Evolutionary conservation across 176 grass and related monocot species (phyloP).

Genomic region (Juncus effusus): DNA sequence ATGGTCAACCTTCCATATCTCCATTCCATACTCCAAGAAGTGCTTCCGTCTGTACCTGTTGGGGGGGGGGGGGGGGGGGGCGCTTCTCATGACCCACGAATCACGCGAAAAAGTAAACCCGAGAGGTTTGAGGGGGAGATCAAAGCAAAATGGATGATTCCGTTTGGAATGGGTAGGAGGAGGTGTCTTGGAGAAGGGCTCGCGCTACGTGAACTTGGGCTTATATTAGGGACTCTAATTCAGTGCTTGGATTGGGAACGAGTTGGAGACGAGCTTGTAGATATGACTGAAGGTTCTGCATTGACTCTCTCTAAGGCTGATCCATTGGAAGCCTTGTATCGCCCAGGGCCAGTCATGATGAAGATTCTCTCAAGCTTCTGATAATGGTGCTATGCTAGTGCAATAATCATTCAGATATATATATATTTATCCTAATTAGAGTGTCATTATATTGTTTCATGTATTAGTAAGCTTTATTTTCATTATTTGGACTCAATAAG

Average conservation of each 20-base stretch:
- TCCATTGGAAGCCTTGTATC: conserved; percentile 15
- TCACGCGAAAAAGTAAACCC: conserved; percentile 23
- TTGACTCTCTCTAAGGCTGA: conserved; percentile 27
- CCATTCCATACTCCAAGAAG: conserved; percentile 19
- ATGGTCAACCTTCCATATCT: conserved; percentile 25
- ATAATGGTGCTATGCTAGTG: too few relatives aligned
- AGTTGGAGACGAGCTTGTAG: conserved; percentile 4
- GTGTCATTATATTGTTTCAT: too few relatives aligned
- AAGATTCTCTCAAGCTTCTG: neutral
- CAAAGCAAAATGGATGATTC: conserved; percentile 4
- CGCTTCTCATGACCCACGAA: conserved; percentile 25
- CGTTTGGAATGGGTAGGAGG: conserved; percentile 29
- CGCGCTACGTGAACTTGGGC: conserved; percentile 23
- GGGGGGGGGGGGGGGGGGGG: neutral
- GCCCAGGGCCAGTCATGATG: conserved; percentile 2
- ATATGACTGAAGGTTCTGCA: conserved; percentile 20
- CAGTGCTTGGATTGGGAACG: conserved; percentile 33
- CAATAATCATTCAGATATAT: too few relatives aligned
- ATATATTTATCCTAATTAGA: too few relatives aligned
- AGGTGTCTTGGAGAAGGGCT: conserved; percentile 27
- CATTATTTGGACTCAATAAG: too few relatives aligned
- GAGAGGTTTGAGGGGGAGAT: conserved; percentile 18
- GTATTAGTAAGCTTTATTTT: too few relatives aligned
- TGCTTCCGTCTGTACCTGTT: conserved; percentile 28
- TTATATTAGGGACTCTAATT: conserved; percentile 22